These are phyloP conservation scores for Cyclotella cryptica DNA, from an alignment of 108 stramenopile species.

Conservation along the genomic window DNA sequence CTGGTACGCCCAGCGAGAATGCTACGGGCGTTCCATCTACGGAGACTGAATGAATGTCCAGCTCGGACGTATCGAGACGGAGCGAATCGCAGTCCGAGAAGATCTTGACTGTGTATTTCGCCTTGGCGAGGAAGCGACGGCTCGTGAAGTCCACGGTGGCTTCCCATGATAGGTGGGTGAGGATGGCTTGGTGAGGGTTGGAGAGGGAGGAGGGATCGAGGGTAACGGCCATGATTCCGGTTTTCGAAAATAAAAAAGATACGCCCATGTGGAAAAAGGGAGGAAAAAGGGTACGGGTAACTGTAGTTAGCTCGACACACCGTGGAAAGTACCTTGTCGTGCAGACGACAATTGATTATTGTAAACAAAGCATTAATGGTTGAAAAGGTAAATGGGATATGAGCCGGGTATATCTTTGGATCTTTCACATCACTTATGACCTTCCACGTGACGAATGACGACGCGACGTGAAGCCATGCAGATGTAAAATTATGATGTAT, in stretches of 20 bases:
- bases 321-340: too few species aligned
- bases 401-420: too few species aligned
- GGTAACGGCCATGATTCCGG: not conserved
- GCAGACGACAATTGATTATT: too few species aligned
- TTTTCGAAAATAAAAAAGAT: not conserved
- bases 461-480: too few species aligned
- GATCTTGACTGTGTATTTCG: conserved; percentile 66
- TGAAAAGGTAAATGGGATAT: too few species aligned
- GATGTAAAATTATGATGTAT: too few species aligned
- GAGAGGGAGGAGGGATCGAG: conserved; percentile 65
- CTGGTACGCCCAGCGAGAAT: conserved; percentile 47
- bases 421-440: too few species aligned
- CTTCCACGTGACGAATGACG: too few species aligned
- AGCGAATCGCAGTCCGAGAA: conserved; percentile 21
- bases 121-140: conserved; percentile 58
- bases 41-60: conserved; percentile 57
- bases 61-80: conserved; percentile 67
- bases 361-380: too few species aligned
- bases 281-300: too few species aligned
- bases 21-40: conserved; percentile 53
- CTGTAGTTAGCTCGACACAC: too few species aligned
- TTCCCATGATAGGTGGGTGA: conserved; percentile 74
- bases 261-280: not conserved
- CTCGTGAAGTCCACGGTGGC: conserved; percentile 70
- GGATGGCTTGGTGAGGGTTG: conserved; percentile 62